Conservation (phyloP, 2,329 filamentous ascomycete species). For the Claviceps digitariae region DNA sequence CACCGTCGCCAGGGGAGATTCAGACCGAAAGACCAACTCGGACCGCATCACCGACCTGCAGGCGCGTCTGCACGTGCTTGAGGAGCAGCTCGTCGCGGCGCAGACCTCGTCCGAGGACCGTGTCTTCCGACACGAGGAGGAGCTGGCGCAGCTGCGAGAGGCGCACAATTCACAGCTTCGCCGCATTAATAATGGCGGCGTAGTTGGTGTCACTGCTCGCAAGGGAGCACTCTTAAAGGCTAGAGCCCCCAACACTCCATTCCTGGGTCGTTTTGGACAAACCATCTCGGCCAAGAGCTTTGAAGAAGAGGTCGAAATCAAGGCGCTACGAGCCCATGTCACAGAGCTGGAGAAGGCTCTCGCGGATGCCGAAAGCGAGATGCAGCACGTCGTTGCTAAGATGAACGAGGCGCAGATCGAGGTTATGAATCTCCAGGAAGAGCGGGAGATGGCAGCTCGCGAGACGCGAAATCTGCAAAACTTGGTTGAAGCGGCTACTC, state of each 20-base stretch:
- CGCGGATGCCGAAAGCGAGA: slow-evolving; percentile 50
- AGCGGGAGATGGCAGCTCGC: slow-evolving; percentile 59
- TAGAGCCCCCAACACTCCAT: slow-evolving; percentile 14
- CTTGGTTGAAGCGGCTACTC: slow-evolving; percentile 49
- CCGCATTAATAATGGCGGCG: slow-evolving; percentile 45
- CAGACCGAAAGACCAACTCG: slow-evolving; percentile 67
- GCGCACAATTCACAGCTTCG: slow-evolving; percentile 64
- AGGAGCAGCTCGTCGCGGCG: slow-evolving; percentile 70
- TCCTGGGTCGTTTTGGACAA: slow-evolving; percentile 24
- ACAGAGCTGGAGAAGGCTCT: slow-evolving; percentile 69
- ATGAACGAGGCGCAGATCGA: slow-evolving; percentile 78
- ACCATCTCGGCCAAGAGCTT: slow-evolving; percentile 51
- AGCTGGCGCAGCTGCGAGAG: slow-evolving; percentile 62
- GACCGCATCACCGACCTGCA: slow-evolving; percentile 76
- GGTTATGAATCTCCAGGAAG: slow-evolving; percentile 64
- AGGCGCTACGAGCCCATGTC: slow-evolving; percentile 64
- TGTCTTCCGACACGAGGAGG: slow-evolving; percentile 72
- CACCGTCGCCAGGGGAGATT: slow-evolving; percentile 72
- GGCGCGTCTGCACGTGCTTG: slow-evolving; percentile 62
- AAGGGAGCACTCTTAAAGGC: slow-evolving; percentile 24
- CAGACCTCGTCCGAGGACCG: slow-evolving; percentile 80
- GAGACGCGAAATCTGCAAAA: slow-evolving; percentile 57
- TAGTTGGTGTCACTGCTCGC: slow-evolving; percentile 17
- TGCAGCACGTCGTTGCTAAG: slow-evolving; percentile 66
- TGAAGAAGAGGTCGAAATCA: slow-evolving; percentile 60